Percentiles rank a stretch among this genome's conserved stretches.
Evolutionary conservation across 2,329 filamentous ascomycete species (phyloP).

Genomic region (Neofusicoccum kwambonambiense): DNA sequence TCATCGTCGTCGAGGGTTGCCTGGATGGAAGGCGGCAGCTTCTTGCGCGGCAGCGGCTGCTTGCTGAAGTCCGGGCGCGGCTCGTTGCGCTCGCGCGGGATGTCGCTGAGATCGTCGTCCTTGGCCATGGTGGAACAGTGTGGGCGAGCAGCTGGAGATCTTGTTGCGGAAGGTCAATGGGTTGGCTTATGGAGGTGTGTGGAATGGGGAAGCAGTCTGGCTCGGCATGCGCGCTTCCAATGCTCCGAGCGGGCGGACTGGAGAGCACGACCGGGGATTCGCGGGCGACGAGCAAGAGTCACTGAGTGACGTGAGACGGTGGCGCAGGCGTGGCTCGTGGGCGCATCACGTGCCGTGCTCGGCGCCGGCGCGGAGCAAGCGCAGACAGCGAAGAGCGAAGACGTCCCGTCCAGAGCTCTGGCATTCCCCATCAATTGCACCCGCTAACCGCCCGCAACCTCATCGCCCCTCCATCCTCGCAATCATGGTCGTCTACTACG

Average conservation of each 20-base stretch:
- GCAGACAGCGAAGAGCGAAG: conserved; percentile 16
- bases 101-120: conserved; percentile 36
- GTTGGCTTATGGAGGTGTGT: background rate
- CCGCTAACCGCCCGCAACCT: conserved; percentile 19
- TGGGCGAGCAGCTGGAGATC: background rate
- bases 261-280: conserved; percentile 1
- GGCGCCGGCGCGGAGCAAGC: background rate
- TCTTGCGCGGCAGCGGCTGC: conserved; percentile 47
- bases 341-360: background rate
- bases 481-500: conserved; percentile 54
- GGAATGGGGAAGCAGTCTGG: background rate
- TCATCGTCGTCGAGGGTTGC: conserved; percentile 62
- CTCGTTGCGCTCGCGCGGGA: conserved; percentile 44
- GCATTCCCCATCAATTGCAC: conserved; percentile 13
- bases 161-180: background rate
- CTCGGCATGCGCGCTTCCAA: background rate
- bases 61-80: conserved; percentile 48
- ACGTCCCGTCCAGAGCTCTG: conserved; percentile 9
- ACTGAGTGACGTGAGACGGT: background rate
- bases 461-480: conserved; percentile 28
- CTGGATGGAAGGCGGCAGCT: conserved; percentile 56
- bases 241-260: background rate
- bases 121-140: conserved; percentile 35
- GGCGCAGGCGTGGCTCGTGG: background rate
- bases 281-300: background rate